Conservation (phyloP, 345 rosid species). For the Camelina sativa region DNA sequence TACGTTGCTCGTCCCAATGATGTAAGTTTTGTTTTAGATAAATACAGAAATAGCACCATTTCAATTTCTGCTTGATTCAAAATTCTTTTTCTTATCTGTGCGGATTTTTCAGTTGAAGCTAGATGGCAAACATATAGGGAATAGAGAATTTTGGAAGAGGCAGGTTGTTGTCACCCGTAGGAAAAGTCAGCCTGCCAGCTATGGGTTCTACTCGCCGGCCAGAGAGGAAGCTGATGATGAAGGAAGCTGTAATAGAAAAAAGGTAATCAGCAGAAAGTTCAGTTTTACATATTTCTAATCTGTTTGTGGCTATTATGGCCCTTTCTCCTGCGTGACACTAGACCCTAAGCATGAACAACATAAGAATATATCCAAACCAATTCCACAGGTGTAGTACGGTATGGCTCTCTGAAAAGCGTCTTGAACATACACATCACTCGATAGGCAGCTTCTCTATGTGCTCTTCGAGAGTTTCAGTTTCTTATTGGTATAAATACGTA, state of each 20-base stretch:
- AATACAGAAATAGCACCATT: slow-evolving; percentile 14
- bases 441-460: slow-evolving; percentile 26
- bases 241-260: slow-evolving; percentile 63
- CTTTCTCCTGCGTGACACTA: slow-evolving; percentile 3
- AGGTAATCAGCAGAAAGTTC: slow-evolving; percentile 47
- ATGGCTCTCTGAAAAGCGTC: slow-evolving; percentile 1
- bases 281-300: slow-evolving; percentile 11
- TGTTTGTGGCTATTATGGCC: slow-evolving; percentile 18
- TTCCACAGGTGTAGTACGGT: slow-evolving; percentile 9
- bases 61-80: slow-evolving; percentile 11
- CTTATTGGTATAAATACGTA: slow-evolving; percentile 15
- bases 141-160: slow-evolving; percentile 91
- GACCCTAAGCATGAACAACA: slow-evolving; percentile 15
- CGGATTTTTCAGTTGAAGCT: slow-evolving; percentile 69
- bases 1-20: slow-evolving; percentile 63
- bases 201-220: slow-evolving; percentile 91
- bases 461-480: slow-evolving; percentile 22
- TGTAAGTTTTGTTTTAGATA: slow-evolving; percentile 52
- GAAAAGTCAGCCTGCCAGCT: slow-evolving; percentile 86
- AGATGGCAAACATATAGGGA: slow-evolving; percentile 78
- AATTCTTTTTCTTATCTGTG: slow-evolving; percentile 27
- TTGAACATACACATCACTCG: slow-evolving; percentile 9
- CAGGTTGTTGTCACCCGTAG: slow-evolving; percentile 80
- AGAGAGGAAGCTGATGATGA: slow-evolving; percentile 69
- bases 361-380: slow-evolving; percentile 14